These are phyloP conservation scores for Botrytis porri DNA, from an alignment of 2,329 filamentous ascomycete species.

Conservation along the genomic window DNA sequence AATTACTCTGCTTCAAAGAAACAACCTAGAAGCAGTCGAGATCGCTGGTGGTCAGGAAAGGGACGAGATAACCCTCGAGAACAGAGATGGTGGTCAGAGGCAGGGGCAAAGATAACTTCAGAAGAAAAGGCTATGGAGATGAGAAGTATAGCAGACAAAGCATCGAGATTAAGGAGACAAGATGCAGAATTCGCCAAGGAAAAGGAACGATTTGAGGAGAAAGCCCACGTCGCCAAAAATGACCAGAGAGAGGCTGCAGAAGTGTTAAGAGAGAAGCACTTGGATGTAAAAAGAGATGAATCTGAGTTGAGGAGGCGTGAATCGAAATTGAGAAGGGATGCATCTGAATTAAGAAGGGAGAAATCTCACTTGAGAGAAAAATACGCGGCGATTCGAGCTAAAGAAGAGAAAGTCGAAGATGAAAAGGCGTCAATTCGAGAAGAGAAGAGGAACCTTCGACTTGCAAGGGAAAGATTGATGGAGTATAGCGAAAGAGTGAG, in stretches of 20 bases:
- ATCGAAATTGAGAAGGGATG: background rate
- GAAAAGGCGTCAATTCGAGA: constrained; percentile 9
- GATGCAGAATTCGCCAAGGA: background rate
- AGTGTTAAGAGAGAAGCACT: background rate
- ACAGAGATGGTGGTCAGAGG: constrained; percentile 1
- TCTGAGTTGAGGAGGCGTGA: background rate
- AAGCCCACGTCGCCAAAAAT: background rate
- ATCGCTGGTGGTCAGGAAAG: background rate
- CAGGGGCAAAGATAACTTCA: background rate
- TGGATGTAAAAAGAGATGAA: background rate
- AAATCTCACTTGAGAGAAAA: background rate
- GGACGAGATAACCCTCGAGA: background rate
- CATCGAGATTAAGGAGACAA: background rate
- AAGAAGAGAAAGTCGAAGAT: background rate
- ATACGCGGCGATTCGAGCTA: background rate
- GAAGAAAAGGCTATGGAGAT: background rate
- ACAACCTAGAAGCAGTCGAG: background rate
- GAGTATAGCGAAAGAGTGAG: constrained; percentile 1
- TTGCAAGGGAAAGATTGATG: background rate
- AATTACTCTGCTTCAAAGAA: background rate
- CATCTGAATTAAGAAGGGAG: background rate
- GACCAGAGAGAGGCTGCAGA: background rate
- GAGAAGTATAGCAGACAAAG: background rate
- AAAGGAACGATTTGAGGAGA: constrained; percentile 1
- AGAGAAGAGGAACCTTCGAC: background rate